Conservation (phyloP, 139 green algal species). For the Chlorella ohadii region DNA sequence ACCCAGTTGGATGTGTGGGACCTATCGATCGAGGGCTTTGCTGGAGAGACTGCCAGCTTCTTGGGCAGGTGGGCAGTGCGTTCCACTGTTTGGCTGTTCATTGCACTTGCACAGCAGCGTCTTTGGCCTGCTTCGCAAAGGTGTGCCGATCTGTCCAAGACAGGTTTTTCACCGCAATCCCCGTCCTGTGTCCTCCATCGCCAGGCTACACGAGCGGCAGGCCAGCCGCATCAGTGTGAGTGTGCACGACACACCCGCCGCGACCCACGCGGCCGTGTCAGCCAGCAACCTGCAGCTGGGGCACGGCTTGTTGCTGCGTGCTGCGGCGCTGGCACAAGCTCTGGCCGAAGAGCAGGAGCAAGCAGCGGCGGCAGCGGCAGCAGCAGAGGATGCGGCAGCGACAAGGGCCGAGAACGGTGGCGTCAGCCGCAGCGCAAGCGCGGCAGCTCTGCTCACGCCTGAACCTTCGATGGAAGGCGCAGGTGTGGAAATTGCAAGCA, state of each 20-base stretch:
- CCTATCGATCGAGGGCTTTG: slow-evolving; percentile 38
- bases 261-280: slow-evolving; percentile 31
- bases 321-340: slow-evolving; percentile 13
- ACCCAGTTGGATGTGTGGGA: slow-evolving; percentile 31
- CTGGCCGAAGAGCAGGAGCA: background rate
- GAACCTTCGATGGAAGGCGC: too few species aligned
- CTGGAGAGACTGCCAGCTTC: slow-evolving; percentile 53
- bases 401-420: background rate
- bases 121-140: too few species aligned
- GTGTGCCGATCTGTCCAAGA: too few species aligned
- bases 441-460: too few species aligned
- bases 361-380: background rate
- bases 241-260: background rate
- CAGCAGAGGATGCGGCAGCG: background rate
- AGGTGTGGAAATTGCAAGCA: too few species aligned
- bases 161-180: too few species aligned
- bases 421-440: too few species aligned
- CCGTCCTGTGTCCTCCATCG: too few species aligned
- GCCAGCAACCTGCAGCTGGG: slow-evolving; percentile 54
- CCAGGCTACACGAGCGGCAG: slow-evolving; percentile 32
- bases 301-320: slow-evolving; percentile 51
- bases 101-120: too few species aligned
- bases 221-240: background rate
- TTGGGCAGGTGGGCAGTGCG: slow-evolving; percentile 35
- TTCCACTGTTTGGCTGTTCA: too few species aligned